A percentile compares a stretch with the other conserved stretches of the same genome.
phyloP scores from a whole-genome alignment of 2,329 filamentous ascomycete species.

The Fusarium haematococcum region DNA sequence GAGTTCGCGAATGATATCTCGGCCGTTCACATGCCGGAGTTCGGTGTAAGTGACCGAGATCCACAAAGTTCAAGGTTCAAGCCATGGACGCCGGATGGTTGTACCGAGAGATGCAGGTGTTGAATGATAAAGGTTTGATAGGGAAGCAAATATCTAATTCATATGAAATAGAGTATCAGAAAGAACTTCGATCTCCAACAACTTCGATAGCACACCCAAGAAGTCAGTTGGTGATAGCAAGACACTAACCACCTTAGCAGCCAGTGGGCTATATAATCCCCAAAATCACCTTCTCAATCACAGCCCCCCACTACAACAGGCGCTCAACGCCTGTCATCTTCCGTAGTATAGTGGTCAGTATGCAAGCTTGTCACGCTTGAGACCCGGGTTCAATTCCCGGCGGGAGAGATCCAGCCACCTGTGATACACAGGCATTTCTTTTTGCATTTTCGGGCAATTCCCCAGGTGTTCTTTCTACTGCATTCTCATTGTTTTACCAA shows the following conservation, averaged over 20 bases:
- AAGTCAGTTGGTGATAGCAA: not conserved
- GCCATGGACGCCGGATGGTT: not conserved
- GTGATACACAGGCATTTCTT: constrained; percentile 9
- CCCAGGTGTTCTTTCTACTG: not conserved
- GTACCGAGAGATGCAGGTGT: not conserved
- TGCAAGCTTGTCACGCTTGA: constrained; percentile 20
- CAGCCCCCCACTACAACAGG: constrained; percentile 7
- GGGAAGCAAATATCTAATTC: not conserved
- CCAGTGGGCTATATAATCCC: not conserved
- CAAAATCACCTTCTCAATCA: not conserved
- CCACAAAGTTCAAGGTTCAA: not conserved
- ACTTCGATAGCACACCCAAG: not conserved
- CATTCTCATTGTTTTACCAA: not conserved
- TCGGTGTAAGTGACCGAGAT: not conserved
- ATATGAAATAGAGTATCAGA: not conserved
- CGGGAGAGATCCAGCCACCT: constrained; percentile 19
- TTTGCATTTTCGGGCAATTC: not conserved
- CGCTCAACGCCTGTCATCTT: constrained; percentile 11
- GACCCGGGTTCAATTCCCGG: constrained; percentile 21
- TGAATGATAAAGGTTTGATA: not conserved
- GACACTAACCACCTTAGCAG: not conserved
- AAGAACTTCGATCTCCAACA: not conserved
- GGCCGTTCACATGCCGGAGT: not conserved
- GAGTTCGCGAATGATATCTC: not conserved
- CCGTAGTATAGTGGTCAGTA: constrained; percentile 21